Percentiles rank a stretch among this genome's conserved stretches.
phyloP scores from a whole-genome alignment of 2,329 filamentous ascomycete species.

The Fusarium avenaceum region DNA sequence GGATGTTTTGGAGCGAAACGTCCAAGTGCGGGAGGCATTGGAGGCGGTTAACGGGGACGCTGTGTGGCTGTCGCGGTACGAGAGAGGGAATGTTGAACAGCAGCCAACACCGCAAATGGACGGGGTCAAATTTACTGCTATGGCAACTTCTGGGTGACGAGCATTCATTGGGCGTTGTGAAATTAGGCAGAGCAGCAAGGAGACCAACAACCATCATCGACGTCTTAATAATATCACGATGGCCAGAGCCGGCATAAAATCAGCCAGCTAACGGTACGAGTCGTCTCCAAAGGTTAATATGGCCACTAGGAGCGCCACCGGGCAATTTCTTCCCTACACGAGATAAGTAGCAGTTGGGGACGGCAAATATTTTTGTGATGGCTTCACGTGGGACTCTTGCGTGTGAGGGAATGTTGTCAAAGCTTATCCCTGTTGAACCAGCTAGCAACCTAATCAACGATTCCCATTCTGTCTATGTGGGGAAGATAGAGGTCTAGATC shows the following conservation, averaged over 20 bases:
- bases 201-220: slow-evolving; percentile 22
- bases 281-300: slow-evolving; percentile 22
- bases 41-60: slow-evolving; percentile 78
- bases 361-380: slow-evolving; percentile 23
- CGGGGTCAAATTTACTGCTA: slow-evolving; percentile 56
- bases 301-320: slow-evolving; percentile 35
- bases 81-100: slow-evolving; percentile 58
- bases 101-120: slow-evolving; percentile 58
- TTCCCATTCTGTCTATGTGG: slow-evolving; percentile 10
- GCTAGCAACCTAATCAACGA: background rate
- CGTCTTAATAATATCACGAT: slow-evolving; percentile 26
- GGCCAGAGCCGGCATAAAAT: slow-evolving; percentile 33
- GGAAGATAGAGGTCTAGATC: slow-evolving; percentile 37
- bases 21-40: slow-evolving; percentile 68
- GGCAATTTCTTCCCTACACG: slow-evolving; percentile 15
- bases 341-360: slow-evolving; percentile 11
- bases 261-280: slow-evolving; percentile 23
- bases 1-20: slow-evolving; percentile 60
- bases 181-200: slow-evolving; percentile 15
- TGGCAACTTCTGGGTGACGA: slow-evolving; percentile 41
- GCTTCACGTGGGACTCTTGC: slow-evolving; percentile 23
- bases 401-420: background rate
- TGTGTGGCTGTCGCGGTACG: slow-evolving; percentile 77
- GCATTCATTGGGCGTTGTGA: slow-evolving; percentile 1
- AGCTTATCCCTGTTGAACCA: slow-evolving; percentile 8